Evolutionary conservation across 352 stramenopile species (phyloP).

Genomic region (Thalassiosira pacifica): DNA sequence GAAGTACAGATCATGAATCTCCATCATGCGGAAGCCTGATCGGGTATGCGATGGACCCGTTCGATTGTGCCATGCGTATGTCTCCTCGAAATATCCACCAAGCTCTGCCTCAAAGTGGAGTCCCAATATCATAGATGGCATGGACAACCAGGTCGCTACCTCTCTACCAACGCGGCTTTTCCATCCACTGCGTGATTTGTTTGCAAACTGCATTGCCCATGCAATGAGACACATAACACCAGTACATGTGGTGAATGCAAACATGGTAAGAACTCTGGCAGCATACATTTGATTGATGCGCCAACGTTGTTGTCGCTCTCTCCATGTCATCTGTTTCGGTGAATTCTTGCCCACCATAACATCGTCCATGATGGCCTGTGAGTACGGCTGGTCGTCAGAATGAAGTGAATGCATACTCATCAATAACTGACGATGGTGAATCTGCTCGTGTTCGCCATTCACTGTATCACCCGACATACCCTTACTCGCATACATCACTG

Average conservation of each 20-base stretch:
- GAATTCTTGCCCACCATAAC: background rate
- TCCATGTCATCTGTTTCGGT: background rate
- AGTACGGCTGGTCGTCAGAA: background rate
- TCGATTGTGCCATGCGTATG: slow-evolving; percentile 20
- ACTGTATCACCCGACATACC: slow-evolving; percentile 1
- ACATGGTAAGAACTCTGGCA: background rate
- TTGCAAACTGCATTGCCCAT: background rate
- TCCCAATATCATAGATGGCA: slow-evolving; percentile 37
- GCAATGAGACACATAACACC: background rate
- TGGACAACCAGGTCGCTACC: slow-evolving; percentile 28
- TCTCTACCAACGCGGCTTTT: slow-evolving; percentile 1
- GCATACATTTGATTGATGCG: slow-evolving; percentile 18
- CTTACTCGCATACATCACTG: slow-evolving; percentile 12
- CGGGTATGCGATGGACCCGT: background rate
- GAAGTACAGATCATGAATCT: slow-evolving; percentile 35
- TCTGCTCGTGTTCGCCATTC: slow-evolving; percentile 19
- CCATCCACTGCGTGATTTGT: slow-evolving; percentile 16
- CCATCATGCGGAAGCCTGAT: slow-evolving; percentile 35
- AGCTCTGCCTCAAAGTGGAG: slow-evolving; percentile 28
- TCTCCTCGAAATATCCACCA: slow-evolving; percentile 32
- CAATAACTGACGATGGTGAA: slow-evolving; percentile 21
- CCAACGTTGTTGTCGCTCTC: slow-evolving; percentile 22
- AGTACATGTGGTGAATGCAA: background rate
- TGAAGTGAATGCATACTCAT: slow-evolving; percentile 13
- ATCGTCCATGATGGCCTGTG: background rate